These are phyloP conservation scores for Dillenia suffruticosa DNA, from an alignment of 164 flowering plant species.

Conservation along the genomic window DNA sequence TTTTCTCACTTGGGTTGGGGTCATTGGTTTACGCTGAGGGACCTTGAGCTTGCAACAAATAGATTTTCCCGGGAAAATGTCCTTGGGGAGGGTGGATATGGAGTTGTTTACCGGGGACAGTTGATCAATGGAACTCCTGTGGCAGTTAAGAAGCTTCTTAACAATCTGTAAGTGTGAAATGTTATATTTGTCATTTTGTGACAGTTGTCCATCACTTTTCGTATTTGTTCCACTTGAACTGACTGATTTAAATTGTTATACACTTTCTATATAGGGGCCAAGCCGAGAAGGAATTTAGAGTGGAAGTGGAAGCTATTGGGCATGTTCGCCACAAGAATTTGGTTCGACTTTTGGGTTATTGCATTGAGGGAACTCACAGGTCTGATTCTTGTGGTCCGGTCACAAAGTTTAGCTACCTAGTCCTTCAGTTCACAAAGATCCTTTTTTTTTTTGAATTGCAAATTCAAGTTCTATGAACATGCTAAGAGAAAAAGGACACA, in stretches of 20 bases:
- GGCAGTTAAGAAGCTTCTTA: constrained; percentile 70
- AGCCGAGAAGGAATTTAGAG: constrained; percentile 77
- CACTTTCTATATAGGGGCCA: constrained; percentile 43
- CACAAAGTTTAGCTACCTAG: no score
- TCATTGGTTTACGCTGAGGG: constrained; percentile 76
- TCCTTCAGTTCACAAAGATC: no score
- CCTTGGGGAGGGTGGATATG: constrained; percentile 79
- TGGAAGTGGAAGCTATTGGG: constrained; percentile 80
- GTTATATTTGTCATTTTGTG: background rate
- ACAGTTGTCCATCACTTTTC: background rate
- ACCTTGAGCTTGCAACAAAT: constrained; percentile 68
- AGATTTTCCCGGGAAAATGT: constrained; percentile 62
- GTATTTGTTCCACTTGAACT: background rate
- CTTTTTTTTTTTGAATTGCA: no score
- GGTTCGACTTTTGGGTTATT: constrained; percentile 74
- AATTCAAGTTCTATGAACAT: no score
- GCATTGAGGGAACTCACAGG: constrained; percentile 49
- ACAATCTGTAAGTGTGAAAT: constrained; percentile 50
- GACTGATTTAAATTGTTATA: background rate
- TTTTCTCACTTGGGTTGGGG: constrained; percentile 84
- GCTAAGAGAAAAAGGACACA: no score
- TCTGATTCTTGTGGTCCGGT: background rate
- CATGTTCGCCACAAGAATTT: constrained; percentile 79
- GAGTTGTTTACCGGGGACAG: constrained; percentile 55
- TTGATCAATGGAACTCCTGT: constrained; percentile 66